These are phyloP conservation scores for Neckera pumila DNA, from an alignment of 225 moss, liverwort and hornwort genomes.

Conservation along the genomic window DNA sequence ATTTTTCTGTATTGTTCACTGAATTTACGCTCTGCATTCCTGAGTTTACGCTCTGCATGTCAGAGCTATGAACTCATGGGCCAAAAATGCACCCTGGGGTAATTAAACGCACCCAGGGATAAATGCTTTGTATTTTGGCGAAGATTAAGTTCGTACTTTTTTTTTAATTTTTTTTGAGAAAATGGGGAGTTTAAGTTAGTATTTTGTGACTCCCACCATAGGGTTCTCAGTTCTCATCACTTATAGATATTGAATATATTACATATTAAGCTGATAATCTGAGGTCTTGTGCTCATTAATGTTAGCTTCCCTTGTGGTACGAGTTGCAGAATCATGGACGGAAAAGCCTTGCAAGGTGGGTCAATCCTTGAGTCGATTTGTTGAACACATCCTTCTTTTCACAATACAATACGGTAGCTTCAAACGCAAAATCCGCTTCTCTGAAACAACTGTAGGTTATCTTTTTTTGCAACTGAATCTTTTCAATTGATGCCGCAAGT, in stretches of 20 bases:
- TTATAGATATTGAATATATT: background rate
- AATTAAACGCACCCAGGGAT: background rate
- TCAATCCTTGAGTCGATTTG: background rate
- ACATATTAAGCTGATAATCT: background rate
- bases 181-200: no score
- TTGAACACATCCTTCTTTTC: no score
- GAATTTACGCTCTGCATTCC: background rate
- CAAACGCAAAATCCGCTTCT: background rate
- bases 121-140: background rate
- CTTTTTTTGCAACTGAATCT: background rate
- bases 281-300: background rate
- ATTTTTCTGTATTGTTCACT: no score
- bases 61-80: background rate
- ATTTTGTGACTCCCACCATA: background rate
- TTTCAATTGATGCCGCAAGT: background rate
- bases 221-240: background rate
- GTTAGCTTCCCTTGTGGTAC: background rate
- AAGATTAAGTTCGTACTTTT: no score
- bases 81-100: background rate
- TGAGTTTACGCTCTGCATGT: background rate
- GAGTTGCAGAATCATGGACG: background rate
- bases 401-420: no score
- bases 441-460: background rate
- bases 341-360: background rate
- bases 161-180: no score